phyloP scores from a whole-genome alignment of 2,329 filamentous ascomycete species.

The Venturia oleaginea region DNA sequence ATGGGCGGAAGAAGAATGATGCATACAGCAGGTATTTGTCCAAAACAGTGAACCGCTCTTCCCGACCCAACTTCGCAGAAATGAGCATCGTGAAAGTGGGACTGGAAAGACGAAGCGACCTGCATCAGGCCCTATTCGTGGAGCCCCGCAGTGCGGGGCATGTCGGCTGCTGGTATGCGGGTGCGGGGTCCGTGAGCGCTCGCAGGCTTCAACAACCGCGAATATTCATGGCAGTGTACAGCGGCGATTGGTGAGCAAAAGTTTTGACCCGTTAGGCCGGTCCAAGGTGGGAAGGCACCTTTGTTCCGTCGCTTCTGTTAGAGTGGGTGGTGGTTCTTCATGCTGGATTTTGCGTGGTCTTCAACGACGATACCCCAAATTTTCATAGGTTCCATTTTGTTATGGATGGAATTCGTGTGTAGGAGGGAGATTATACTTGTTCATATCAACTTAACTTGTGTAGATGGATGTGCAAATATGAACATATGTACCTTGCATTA shows the following conservation, averaged over 20 bases:
- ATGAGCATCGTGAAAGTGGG: not conserved
- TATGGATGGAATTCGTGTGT: not conserved
- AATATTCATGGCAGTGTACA: not conserved
- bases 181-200: not conserved
- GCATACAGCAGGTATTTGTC: not conserved
- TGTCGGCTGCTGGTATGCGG: not conserved
- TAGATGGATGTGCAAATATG: not conserved
- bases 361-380: slow-evolving; percentile 12
- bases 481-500: not conserved
- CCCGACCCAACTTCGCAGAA: not conserved
- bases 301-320: too few species aligned
- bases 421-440: not conserved
- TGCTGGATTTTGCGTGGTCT: slow-evolving; percentile 11
- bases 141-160: not conserved
- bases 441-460: not conserved
- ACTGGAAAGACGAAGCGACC: not conserved
- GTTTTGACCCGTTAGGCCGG: not conserved
- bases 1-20: slow-evolving; percentile 56
- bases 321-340: too few species aligned
- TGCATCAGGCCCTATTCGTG: not conserved
- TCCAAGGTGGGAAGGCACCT: too few species aligned
- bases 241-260: not conserved
- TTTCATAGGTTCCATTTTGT: not conserved
- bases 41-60: not conserved
- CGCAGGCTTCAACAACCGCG: slow-evolving; percentile 3